Evolutionary conservation across 257 asterid species (phyloP), one percentile per base, ranked within the genome.

Genomic region (Forsythia viridissima): DNA sequence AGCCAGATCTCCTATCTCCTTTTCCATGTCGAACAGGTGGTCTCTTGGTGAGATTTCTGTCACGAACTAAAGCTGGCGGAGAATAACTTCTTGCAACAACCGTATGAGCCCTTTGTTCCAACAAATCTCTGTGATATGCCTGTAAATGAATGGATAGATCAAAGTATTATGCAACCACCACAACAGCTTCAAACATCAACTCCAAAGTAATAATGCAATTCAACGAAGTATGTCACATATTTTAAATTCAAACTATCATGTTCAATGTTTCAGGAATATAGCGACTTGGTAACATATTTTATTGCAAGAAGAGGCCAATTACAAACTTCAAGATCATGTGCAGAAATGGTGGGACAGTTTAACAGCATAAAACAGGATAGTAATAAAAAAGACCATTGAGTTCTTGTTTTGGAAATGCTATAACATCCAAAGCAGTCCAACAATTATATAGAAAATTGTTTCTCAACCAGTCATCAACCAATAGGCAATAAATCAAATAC

Each of bases 121-220:
- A 75, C 79, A 96, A 66, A 73, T 95, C 97, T 84, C 96, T 87
- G 86, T 95, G 99, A 87, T 93, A 95, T 71, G 89, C 91, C 99
- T 93, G 94, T 57, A 82, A 76, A 76, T 69, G 61, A 44, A 75
- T 71, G 48, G 66, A 68, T 78, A 61, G 67, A 9, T 20, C 34
- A 39, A 69, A 18, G 6, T 48, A 48, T 13, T 7, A 16, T 59
- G 42, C 44, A 48, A 46, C 40, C 8, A 10, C 6, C 40, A 30
- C 8, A 7, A 52, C 6, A 68, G 42, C 37, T 21, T 21, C 18
- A 5, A 39, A 43, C 18, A n/a, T 13, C 6, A 21, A 37, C 38
- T 59, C 34, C 9, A 5, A 3, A 77, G 40, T 24, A 12, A 21
- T 48, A 4, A 43, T 66, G 70, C 72, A 30, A 59, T 66, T 6